Evolutionary conservation across 768 basidiomycete species (phyloP).

Genomic region (Xerocomellus chrysenteron): DNA sequence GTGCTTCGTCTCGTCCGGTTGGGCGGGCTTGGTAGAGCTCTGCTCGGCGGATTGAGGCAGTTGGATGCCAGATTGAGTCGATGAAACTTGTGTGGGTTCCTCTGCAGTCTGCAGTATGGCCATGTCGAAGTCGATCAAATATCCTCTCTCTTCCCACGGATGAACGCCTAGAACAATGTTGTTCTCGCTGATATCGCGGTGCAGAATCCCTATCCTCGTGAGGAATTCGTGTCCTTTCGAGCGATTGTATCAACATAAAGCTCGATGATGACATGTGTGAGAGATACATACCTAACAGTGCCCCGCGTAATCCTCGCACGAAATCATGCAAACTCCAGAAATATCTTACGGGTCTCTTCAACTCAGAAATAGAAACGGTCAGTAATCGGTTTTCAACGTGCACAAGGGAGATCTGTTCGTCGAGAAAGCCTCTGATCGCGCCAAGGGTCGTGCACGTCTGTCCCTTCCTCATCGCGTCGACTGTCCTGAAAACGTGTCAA

Average conservation of each 20-base stretch:
- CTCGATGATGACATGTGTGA: background rate
- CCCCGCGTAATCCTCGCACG: background rate
- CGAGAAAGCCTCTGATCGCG: background rate
- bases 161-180: background rate
- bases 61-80: background rate
- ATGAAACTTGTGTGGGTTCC: background rate
- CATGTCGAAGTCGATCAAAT: slow-evolving; percentile 31
- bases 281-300: background rate
- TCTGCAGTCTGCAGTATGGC: background rate
- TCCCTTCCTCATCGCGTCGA: background rate
- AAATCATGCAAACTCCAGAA: slow-evolving; percentile 3
- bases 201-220: background rate
- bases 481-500: background rate
- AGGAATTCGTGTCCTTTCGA: background rate
- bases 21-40: background rate
- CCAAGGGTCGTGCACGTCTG: background rate
- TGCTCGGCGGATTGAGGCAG: background rate
- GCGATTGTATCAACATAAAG: too few species aligned
- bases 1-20: background rate
- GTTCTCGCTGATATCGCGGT: background rate
- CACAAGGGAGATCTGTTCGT: background rate
- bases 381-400: background rate
- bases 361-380: background rate
- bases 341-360: background rate
- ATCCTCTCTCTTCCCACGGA: slow-evolving; percentile 15